A percentile compares a stretch with the other conserved stretches of the same genome.
These are phyloP conservation scores for Cocos nucifera DNA, from an alignment of 176 grass and related monocot species.

Conservation along the genomic window DNA sequence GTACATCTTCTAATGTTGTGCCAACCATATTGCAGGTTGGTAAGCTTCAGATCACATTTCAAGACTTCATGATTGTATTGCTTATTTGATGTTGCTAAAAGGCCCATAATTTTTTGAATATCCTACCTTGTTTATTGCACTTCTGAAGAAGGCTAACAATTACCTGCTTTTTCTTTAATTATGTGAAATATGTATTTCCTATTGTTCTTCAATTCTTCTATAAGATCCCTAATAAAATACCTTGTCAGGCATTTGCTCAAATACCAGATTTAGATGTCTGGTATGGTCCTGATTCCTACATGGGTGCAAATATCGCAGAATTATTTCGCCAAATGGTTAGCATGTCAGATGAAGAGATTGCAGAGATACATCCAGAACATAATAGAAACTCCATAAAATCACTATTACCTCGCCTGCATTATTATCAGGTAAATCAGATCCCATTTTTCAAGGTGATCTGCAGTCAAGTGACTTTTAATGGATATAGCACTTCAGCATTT, in stretches of 20 bases:
- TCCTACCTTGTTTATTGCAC: no score
- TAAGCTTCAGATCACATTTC: not conserved
- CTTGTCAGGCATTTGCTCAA: conserved; percentile 73
- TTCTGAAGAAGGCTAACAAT: no score
- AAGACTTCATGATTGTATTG: no score
- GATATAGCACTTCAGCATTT: no score
- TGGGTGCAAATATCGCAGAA: conserved; percentile 93
- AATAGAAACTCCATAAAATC: conserved; percentile 58
- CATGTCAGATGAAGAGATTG: conserved; percentile 90
- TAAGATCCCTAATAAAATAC: no score
- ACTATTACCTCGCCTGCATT: conserved; percentile 51
- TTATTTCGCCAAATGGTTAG: conserved; percentile 80
- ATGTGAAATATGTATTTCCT: not conserved
- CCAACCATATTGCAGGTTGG: conserved; percentile 92
- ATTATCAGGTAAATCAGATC: conserved; percentile 62
- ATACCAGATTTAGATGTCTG: conserved; percentile 81
- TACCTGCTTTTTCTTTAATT: not conserved
- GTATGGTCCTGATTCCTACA: conserved; percentile 99
- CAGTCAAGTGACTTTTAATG: no score
- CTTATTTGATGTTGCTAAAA: no score
- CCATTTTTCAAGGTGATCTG: not conserved
- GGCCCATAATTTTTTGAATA: no score
- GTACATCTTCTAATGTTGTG: conserved; percentile 97
- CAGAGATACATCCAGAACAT: conserved; percentile 72
- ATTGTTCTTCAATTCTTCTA: not conserved